Evolutionary conservation across 2,329 filamentous ascomycete genomes (phyloP), one percentile per base, ranked within the genome.

Genomic region (Fusarium albosuccineum): DNA sequence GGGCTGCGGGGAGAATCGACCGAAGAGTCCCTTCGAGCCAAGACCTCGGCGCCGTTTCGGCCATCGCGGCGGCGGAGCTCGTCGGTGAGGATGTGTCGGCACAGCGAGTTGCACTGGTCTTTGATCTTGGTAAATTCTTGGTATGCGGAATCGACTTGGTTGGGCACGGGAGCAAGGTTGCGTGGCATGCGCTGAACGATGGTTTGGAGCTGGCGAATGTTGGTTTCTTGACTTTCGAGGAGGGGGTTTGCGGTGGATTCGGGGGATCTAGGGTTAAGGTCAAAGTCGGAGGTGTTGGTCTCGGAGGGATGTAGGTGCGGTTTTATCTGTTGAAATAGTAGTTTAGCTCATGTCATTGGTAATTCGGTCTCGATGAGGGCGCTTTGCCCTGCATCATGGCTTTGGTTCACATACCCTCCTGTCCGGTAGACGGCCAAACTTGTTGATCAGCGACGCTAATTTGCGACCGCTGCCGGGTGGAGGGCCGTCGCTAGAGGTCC

Each of bases 81-180:
- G 16, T 82, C 82, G 5, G 78, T 75, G 8, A 83, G 70, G 10
- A 84, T 75, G 17, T 74, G 73, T 49, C 75, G 74, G 52, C 82
- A 84, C n/a, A 83, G 69, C 2, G 73, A 72, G n/a, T 77, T 60
- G 57, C 80, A 81, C 53, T 76, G 76, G 2, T 82, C 80, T 55
- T 75, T 79, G 48, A 81, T 66, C 63, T 79, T 84, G 53, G 70
- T 67, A 46, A 83, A 85, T 7, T 82, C 77, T 26, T 81, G 80
- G 67, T 81, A 85, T 6, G 79, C 80, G 4, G 76, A 74, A 57
- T 85, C 83, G 14, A 84, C 78, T 6, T 80, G 75, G 57, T 70
- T 77, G 3, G 78, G 73, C 2, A 72, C 74, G 0, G 75, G 66
- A 4, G 79, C 75, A 5, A 74, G 71, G 39, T 75, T 69, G 42